Evolutionary conservation across 208 protist genomes (phyloP), one percentile per base, ranked within the genome.

Genomic region (Phytomonas francai): DNA sequence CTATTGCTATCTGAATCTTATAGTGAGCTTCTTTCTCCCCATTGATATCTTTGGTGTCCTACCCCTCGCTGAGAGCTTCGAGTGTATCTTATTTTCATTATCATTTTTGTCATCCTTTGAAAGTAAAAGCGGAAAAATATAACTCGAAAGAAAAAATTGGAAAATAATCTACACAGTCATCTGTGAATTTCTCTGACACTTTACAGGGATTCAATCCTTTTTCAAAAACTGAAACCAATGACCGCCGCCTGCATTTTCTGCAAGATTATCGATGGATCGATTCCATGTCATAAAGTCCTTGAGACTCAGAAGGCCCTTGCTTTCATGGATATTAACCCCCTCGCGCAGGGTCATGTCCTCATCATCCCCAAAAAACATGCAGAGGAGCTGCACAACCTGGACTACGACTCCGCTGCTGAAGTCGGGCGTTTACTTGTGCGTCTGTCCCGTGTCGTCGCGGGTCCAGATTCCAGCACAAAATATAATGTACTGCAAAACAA

Each of bases 401-500:
- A 89, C 42, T 36, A 79, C 19, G 86, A 93, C 27, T 67, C 81
- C 29, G 83, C 90, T 14, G 91, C 91, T 0, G 91, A 90, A 27
- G 76, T 90, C 0, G 83, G 86, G 9, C 56, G 67, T 22, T 61
- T 92, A 49, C n/a, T 88, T 14, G 80, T 80, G 27, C 79, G 85
- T 56, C 65, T 91, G 49, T 68, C 73, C 61, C 84, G 85, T 49
- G 81, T 79, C 9, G 83, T 93, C 11, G 86, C 88, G 14, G 85
- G 85, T 0, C 73, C 81, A 4, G 79, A 87, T 16, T 77, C 74
- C 7, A 63, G 51, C 25, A 89, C 74, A 59, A 74, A 93, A 76
- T 98, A 97, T 87, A 97, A 98, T 66, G 73, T 98, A 7, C 83
- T 98, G 33, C 92, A 97, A 77, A 98, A 98, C 76, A 97, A 98